phyloP scores from a whole-genome alignment of 2,329 filamentous ascomycete genomes.

The Hymenoscyphus repandus region DNA sequence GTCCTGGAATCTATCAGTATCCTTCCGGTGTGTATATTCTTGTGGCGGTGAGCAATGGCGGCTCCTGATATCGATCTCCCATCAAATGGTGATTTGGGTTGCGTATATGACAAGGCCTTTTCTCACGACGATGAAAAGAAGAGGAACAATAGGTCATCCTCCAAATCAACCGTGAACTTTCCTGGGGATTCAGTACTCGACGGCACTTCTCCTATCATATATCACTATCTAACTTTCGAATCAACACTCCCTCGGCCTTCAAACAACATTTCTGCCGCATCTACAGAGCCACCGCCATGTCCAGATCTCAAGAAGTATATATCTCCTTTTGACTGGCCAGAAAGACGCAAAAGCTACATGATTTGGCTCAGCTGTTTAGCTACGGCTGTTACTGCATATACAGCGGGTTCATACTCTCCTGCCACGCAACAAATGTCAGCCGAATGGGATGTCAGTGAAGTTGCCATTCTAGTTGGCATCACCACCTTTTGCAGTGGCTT shows the following conservation, averaged over 20 bases:
- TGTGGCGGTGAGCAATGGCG: conserved; percentile 11
- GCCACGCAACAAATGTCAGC: conserved; percentile 58
- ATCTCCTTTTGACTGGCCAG: conserved; percentile 71
- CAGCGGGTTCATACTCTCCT: conserved; percentile 74
- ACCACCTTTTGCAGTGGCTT: conserved; percentile 81
- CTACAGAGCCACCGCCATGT: conserved; percentile 38
- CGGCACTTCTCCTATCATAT: conserved; percentile 20
- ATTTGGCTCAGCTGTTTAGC: conserved; percentile 71
- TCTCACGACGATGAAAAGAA: conserved; percentile 7
- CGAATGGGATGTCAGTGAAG: conserved; percentile 59
- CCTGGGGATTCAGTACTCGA: conserved; percentile 7
- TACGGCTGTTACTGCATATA: conserved; percentile 73
- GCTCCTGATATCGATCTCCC: conserved; percentile 14
- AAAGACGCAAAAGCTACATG: conserved; percentile 62
- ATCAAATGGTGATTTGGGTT: conserved; percentile 13
- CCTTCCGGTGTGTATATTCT: too few species aligned
- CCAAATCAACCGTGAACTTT: conserved; percentile 1
- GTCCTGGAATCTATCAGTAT: too few species aligned
- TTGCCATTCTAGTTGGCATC: conserved; percentile 69
- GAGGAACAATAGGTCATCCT: conserved; percentile 7
- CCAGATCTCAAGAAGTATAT: conserved; percentile 63
- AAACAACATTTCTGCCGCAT: conserved; percentile 8
- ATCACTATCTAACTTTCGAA: conserved; percentile 31
- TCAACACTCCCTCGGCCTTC: conserved; percentile 25
- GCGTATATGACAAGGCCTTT: conserved; percentile 6